A percentile compares a stretch with the other conserved stretches of the same genome.
These are phyloP conservation scores for Ogataea ganodermae DNA, from an alignment of 805 yeast species.

Conservation along the genomic window DNA sequence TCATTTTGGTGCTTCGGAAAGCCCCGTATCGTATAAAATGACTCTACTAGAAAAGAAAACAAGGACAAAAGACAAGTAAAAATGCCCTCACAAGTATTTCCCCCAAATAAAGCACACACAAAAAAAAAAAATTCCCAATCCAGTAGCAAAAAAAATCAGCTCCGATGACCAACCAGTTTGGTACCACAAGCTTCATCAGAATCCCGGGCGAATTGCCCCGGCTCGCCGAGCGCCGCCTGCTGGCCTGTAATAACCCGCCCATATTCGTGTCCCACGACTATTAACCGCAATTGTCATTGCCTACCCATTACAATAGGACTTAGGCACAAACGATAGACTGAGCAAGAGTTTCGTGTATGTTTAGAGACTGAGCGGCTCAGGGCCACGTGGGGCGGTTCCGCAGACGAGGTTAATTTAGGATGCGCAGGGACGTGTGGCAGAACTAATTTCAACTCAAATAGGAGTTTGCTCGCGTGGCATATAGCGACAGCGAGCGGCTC, in stretches of 20 bases:
- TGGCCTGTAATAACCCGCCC: neutral
- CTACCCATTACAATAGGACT: neutral
- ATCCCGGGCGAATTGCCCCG: neutral
- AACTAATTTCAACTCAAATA: neutral
- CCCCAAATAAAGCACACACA: neutral
- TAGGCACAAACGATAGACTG: no score
- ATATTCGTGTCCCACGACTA: conserved; percentile 1
- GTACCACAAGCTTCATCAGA: no score
- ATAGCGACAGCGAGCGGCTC: conserved; percentile 1
- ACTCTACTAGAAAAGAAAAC: neutral
- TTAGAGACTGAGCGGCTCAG: conserved; percentile 9
- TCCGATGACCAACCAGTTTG: no score
- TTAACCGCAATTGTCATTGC: conserved; percentile 6
- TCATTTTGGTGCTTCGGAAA: conserved; percentile 6
- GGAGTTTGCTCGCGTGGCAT: conserved; percentile 5
- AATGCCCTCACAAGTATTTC: neutral
- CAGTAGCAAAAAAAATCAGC: neutral
- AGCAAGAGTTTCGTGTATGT: no score
- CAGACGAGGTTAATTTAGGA: conserved; percentile 7
- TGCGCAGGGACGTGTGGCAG: conserved; percentile 1
- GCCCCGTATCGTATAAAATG: neutral
- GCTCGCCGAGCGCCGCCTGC: neutral
- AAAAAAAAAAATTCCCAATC: conserved; percentile 5
- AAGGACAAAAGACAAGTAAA: conserved; percentile 1
- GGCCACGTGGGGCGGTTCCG: conserved; percentile 14